Percentiles rank a stretch among this genome's conserved stretches.
Evolutionary conservation across 2,329 filamentous ascomycete genomes (phyloP).

Genomic region (Didymella arachidicola): DNA sequence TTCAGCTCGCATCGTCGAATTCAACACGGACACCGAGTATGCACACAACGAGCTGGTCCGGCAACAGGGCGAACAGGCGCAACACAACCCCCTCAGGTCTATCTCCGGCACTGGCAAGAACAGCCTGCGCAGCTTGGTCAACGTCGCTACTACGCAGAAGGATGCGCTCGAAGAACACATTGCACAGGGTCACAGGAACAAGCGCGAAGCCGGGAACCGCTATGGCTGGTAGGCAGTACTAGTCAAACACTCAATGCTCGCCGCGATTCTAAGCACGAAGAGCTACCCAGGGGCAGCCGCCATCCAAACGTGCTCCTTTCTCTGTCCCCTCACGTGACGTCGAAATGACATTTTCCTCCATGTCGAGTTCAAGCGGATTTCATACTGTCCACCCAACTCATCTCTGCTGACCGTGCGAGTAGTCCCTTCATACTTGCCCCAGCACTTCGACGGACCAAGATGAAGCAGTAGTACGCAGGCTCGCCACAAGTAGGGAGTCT

Average conservation of each 20-base stretch:
- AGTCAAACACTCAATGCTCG: not conserved
- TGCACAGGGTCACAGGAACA: conserved; percentile 78
- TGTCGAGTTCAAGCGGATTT: too few species aligned
- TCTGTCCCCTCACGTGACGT: not conserved
- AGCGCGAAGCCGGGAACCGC: conserved; percentile 78
- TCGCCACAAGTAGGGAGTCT: not conserved
- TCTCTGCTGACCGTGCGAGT: not conserved
- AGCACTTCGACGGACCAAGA: not conserved
- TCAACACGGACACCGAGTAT: conserved; percentile 91
- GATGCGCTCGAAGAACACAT: conserved; percentile 94
- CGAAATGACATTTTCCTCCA: not conserved
- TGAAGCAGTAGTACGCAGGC: not conserved
- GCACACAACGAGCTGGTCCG: conserved; percentile 80
- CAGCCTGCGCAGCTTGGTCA: conserved; percentile 85
- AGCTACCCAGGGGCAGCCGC: not conserved
- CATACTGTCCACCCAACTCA: not conserved
- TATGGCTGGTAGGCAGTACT: conserved; percentile 75
- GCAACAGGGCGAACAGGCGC: conserved; percentile 70
- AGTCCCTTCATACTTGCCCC: not conserved
- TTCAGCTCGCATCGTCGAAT: conserved; percentile 77
- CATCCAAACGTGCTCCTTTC: not conserved
- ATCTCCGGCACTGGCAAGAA: conserved; percentile 85
- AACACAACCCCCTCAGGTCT: conserved; percentile 81
- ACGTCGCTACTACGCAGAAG: conserved; percentile 79
- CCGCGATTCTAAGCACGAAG: not conserved